phyloP scores from a whole-genome alignment of 192 early-diverging fungal genomes.

The Diversispora eburnea region DNA sequence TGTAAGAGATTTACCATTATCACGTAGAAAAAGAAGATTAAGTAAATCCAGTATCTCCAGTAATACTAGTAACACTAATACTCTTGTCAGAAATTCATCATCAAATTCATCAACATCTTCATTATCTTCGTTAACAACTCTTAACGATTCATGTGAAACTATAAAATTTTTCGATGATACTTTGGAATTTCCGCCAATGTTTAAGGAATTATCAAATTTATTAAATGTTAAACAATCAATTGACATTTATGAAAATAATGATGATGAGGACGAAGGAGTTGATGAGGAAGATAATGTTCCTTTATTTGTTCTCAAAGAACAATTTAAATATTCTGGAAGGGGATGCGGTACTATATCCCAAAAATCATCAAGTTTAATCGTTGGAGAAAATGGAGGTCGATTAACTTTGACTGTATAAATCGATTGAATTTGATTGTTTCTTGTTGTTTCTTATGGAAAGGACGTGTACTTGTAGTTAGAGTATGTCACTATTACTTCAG shows the following conservation, averaged over 20 bases:
- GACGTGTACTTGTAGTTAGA: too few species aligned
- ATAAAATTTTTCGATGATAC: neutral
- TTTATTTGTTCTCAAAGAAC: conserved; percentile 21
- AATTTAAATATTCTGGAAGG: conserved; percentile 20
- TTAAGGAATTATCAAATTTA: neutral
- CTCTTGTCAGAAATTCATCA: neutral
- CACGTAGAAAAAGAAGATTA: conserved; percentile 12
- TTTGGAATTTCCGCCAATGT: too few species aligned
- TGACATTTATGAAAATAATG: neutral
- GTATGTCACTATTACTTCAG: too few species aligned
- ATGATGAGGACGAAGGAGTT: neutral
- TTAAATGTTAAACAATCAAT: neutral
- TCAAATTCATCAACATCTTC: neutral
- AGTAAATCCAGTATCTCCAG: neutral
- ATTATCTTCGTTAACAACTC: neutral
- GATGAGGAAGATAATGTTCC: conserved; percentile 12
- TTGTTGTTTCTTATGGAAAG: too few species aligned
- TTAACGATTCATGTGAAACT: neutral
- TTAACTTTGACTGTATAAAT: too few species aligned
- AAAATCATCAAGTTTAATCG: too few species aligned
- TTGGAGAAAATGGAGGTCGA: too few species aligned
- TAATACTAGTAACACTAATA: neutral
- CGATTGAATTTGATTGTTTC: too few species aligned
- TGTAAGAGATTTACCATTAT: conserved; percentile 4
- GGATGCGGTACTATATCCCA: neutral